Conservation (phyloP, 208 protist species). For the Borovskyia barvae region DNA sequence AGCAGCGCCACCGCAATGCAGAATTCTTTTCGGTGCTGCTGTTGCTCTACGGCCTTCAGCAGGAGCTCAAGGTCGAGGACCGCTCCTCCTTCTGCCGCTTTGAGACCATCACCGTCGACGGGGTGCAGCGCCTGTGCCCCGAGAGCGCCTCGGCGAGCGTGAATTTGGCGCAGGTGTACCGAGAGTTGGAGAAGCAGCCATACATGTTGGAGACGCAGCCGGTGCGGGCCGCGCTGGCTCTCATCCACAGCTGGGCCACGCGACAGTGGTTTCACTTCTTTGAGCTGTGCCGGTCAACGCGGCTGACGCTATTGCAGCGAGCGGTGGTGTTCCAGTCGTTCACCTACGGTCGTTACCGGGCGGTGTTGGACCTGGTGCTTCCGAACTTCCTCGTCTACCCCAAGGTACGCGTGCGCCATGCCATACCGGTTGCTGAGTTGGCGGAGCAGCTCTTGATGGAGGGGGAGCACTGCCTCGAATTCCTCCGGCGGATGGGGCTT, state of each 20-base stretch:
- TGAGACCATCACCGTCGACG: conserved; percentile 21
- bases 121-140: conserved; percentile 19
- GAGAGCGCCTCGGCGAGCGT: conserved; percentile 59
- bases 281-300: conserved; percentile 35
- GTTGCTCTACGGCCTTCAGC: conserved; percentile 78
- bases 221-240: conserved; percentile 48
- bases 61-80: conserved; percentile 75
- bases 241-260: conserved; percentile 69
- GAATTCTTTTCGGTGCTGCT: conserved; percentile 81
- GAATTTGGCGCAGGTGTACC: conserved; percentile 70
- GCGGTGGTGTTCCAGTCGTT: conserved; percentile 82
- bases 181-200: conserved; percentile 69
- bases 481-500: conserved; percentile 66
- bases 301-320: conserved; percentile 68
- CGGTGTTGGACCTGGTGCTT: conserved; percentile 73
- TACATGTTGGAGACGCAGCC: conserved; percentile 53
- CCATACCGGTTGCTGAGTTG: conserved; percentile 36
- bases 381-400: conserved; percentile 67
- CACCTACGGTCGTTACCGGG: conserved; percentile 79
- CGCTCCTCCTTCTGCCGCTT: conserved; percentile 65
- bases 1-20: conserved; percentile 56
- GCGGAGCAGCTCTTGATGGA: conserved; percentile 57
- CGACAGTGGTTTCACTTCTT: conserved; percentile 82
- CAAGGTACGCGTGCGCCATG: conserved; percentile 50
- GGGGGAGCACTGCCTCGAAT: conserved; percentile 42